Evolutionary conservation across 2,329 filamentous ascomycete genomes (phyloP).

Genomic region (Periconia digitata): DNA sequence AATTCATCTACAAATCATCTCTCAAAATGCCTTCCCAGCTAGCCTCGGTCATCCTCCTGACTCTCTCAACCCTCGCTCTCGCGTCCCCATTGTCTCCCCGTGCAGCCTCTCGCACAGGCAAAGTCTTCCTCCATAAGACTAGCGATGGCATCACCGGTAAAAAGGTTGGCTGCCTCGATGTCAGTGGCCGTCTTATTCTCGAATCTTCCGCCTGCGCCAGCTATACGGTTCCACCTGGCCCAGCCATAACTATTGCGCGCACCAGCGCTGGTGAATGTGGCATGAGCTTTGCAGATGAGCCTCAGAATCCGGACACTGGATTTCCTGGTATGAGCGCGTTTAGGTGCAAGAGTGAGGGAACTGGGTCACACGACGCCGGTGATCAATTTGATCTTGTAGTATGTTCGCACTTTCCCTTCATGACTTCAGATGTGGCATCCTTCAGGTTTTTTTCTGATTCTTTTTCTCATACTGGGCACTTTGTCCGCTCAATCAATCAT

Average conservation of each 20-base stretch:
- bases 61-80: not conserved
- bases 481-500: no score
- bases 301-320: not conserved
- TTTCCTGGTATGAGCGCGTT: not conserved
- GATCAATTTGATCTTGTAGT: not conserved
- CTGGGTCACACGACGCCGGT: not conserved
- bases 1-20: not conserved
- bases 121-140: not conserved
- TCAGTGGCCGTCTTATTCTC: not conserved
- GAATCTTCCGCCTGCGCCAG: not conserved
- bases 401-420: not conserved
- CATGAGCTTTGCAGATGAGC: not conserved
- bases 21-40: not conserved
- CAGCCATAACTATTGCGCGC: not conserved
- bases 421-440: no score
- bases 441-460: no score
- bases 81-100: not conserved
- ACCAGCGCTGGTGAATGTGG: not conserved
- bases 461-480: no score
- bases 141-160: not conserved
- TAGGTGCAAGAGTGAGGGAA: not conserved
- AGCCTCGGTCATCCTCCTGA: not conserved
- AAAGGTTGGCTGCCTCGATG: not conserved
- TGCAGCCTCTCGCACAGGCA: not conserved
- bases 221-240: not conserved